Evolutionary conservation across 225 moss, liverwort and hornwort genomes (phyloP), one percentile per base, ranked within the genome.

Genomic region (Sphagnum contortum): DNA sequence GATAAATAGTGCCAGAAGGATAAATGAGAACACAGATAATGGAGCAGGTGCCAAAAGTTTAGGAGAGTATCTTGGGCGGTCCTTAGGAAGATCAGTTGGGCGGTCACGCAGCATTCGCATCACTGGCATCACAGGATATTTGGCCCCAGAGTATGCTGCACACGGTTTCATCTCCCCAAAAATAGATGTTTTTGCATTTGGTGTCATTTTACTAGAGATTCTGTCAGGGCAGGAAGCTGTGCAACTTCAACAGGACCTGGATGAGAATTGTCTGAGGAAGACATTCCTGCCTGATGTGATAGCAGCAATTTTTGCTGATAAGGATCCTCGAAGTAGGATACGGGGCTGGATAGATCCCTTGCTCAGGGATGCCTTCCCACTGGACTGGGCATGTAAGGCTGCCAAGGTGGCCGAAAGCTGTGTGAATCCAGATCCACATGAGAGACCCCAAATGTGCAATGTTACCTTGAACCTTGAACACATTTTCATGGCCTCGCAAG

Each of bases 131-230:
- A 77, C 84, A 12, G 92, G 95, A 46, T 96, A 96, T 70, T 92
- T 96, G 95, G 90, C 95, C 4, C 95, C 95, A 0, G 95, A 96
- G 80, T 96, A 92, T 66, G 66, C 78, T 4, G 72, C 76, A 12
- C 63, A 68, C 2, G 95, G 92, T 12, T 49, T 69, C 45, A 79
- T 92, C 54, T 84, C 89, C 0, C 55, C 80, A 11, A 96, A 96
- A 71, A 70, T 88, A 29, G 95, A 92, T 62, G 90, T 92, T 2
- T 96, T 79, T 62, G 76, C 90, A 5, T 92, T 90, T 59, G 95
- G 95, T 4, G 79, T 96, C 8, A 83, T 96, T 45, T 73, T 96
- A 65, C 55, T 92, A 66, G 95, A 96, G 85, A 82, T 96, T 44
- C 76, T 96, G 5, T 90, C 92, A 1, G 95, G 95, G 10, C 79